Evolutionary conservation across 805 yeast genomes (phyloP), one percentile per base, ranked within the genome.

Genomic region (Metschnikowia aberdeeniae): DNA sequence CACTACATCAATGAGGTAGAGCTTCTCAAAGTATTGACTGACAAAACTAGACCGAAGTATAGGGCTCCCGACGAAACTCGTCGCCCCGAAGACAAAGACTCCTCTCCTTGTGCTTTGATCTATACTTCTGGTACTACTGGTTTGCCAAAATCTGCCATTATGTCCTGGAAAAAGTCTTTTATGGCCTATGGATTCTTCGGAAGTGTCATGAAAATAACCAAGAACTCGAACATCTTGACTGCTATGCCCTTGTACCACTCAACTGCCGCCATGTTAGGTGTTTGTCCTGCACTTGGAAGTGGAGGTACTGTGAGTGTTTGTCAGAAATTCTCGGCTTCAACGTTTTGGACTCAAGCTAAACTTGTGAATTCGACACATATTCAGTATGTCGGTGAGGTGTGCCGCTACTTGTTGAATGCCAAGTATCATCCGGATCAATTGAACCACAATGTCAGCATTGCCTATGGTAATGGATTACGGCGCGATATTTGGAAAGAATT

Each of bases 221-320:
- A 63, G 5, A 60, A 68, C 4, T 79, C 86, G 12, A 77, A 75
- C 10, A 82, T 88, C 8, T 86, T 85, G 67, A 87, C 96, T 0
- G 87, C 96, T 1, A 90, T 90, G 98, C 98, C 98, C 1, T 70
- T 92, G 49, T 90, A 92, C 61, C 98, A 90, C 63, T 88, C 96
- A 1, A 90, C 97, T 0, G 97, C 97, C 3, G 86, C 96, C 0
- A 76, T 89, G 64, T 67, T 90, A 44, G 97, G 97, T 10, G 80
- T 84, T 5, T 73, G 90, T 58, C 89, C 95, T 1, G 72, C 83
- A 0, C 55, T 75, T 27, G 59, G 64, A 4, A 69, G 67, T 35
- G 96, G 96, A 40, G 93, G 85, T 0, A 79, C 89, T 52, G 78
- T 85, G 39, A 86, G 93, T 0, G 63, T 92, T 20, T 82, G 92